Evolutionary conservation across 805 yeast genomes (phyloP), one percentile per base, ranked within the genome.

Genomic region (Cyberlindnera euphorbiiphila): DNA sequence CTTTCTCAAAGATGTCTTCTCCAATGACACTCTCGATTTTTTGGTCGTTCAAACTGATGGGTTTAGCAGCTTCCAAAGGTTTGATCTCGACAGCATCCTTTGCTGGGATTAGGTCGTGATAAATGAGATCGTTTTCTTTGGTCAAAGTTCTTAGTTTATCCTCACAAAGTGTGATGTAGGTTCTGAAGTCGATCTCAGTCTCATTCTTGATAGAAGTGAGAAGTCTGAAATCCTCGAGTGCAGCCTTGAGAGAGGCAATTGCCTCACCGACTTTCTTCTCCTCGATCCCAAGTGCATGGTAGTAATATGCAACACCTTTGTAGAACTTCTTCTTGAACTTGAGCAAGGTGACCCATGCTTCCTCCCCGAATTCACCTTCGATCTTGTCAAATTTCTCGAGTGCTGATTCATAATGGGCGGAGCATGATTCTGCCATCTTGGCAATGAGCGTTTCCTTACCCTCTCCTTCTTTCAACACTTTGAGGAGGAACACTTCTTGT

Each of bases 41-140:
- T 33, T 65, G 71, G n/a, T 69, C 72, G 28, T 59, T 62, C 24
- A 78, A 50, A 3, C 79, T 66, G 6, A 80, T 67, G 1, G 79
- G 66, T 50, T 81, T 78, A 2, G 80, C 78, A 40, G 87, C 82
- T 31, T 78, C 84, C 63, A 84, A 66, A 1, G 81, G 74, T 43
- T 83, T 78, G 5, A 52, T 20, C 14, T 54, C 57, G 33, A 87
- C 61, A 0, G 81, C 60, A 16, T 74, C 74, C 21, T 62, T 61
- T 4, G 74, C 65, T 1, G 96, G 96, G 11, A 89, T 65, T 1
- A 68, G 51, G 15, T 83, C 91, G 59, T 93, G 95, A 55, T 85
- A 91, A 25, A 91, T 85, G 50, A 78, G 81, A 56, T 91, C 97
- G 53, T 91, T 91, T 54, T 91, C 98, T 48, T 84, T 87, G 18